A percentile compares a stretch with the other conserved stretches of the same genome.
phyloP scores from a whole-genome alignment of 2,329 filamentous ascomycete species.

The Paracorniculantispora psalliotae region DNA sequence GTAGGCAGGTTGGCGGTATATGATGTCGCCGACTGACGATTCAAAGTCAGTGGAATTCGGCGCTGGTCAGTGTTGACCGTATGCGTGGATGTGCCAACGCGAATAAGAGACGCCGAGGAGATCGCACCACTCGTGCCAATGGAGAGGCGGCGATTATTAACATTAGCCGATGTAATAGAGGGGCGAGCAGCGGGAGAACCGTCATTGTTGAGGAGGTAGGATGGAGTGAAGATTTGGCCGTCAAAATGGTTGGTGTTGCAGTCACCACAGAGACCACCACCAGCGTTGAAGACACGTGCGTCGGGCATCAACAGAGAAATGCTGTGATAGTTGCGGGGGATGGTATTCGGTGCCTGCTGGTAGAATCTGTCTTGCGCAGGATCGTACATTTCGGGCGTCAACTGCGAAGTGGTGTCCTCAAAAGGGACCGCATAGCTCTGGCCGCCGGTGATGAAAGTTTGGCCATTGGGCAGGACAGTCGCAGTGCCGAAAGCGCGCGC shows the following conservation, averaged over 20 bases:
- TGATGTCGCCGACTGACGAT: slow-evolving; percentile 20
- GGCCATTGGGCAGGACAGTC: slow-evolving; percentile 45
- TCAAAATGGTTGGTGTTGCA: slow-evolving; percentile 47
- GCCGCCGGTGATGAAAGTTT: slow-evolving; percentile 43
- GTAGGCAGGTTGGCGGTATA: slow-evolving; percentile 39
- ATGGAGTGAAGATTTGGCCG: slow-evolving; percentile 50
- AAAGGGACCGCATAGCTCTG: slow-evolving; percentile 39
- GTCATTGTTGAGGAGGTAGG: slow-evolving; percentile 47
- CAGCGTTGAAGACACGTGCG: slow-evolving; percentile 44
- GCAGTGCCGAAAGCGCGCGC: slow-evolving; percentile 40
- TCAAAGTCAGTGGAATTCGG: slow-evolving; percentile 39
- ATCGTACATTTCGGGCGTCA: slow-evolving; percentile 43
- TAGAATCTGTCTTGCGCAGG: slow-evolving; percentile 36
- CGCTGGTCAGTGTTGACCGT: slow-evolving; percentile 55
- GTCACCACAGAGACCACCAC: slow-evolving; percentile 48
- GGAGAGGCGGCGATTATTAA: slow-evolving; percentile 25
- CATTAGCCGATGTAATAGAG: slow-evolving; percentile 30
- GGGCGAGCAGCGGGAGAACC: slow-evolving; percentile 38
- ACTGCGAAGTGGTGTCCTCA: slow-evolving; percentile 36
- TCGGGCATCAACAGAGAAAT: slow-evolving; percentile 45
- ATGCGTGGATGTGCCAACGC: slow-evolving; percentile 47
- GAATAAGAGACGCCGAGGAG: slow-evolving; percentile 34
- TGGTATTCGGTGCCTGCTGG: slow-evolving; percentile 31
- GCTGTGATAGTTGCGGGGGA: slow-evolving; percentile 46
- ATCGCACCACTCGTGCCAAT: slow-evolving; percentile 23